These are phyloP conservation scores for Lichtheimia hyalospora DNA, from an alignment of 371 early-diverging fungal genomes.

Conservation along the genomic window DNA sequence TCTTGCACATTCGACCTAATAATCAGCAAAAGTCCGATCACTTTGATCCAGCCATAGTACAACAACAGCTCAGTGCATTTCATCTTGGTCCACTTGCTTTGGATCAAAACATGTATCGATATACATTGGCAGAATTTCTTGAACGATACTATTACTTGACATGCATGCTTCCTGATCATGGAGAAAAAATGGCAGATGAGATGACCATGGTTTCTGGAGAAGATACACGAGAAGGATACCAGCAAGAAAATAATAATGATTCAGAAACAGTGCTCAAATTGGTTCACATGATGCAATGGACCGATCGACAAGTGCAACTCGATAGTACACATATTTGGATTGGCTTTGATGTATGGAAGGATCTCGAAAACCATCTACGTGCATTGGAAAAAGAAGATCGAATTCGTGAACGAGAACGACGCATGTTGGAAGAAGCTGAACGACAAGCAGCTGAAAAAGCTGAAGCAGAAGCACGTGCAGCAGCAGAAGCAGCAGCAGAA, in stretches of 20 bases:
- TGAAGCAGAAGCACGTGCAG: slow-evolving; percentile 30
- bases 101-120: slow-evolving; percentile 27
- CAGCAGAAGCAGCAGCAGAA: slow-evolving; percentile 29
- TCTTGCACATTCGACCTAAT: slow-evolving; percentile 56
- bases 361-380: slow-evolving; percentile 74
- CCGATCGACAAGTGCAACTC: slow-evolving; percentile 27
- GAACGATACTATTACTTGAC: slow-evolving; percentile 46
- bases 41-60: slow-evolving; percentile 35
- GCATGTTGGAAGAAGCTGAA: slow-evolving; percentile 30
- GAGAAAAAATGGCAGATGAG: not conserved
- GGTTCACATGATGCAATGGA: slow-evolving; percentile 39
- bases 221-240: too few relatives aligned
- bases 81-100: too few relatives aligned
- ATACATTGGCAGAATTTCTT: slow-evolving; percentile 56
- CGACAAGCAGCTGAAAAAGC: slow-evolving; percentile 17
- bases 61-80: slow-evolving; percentile 40
- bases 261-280: not conserved
- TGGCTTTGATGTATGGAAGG: slow-evolving; percentile 69
- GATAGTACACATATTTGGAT: slow-evolving; percentile 60
- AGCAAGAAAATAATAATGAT: not conserved
- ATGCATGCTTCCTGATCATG: slow-evolving; percentile 11
- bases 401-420: slow-evolving; percentile 27
- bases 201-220: too few relatives aligned
- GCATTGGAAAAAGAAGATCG: slow-evolving; percentile 68
- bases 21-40: slow-evolving; percentile 21